Conservation (phyloP, 352 stramenopile genomes). For the Pythium coloratum region DNA sequence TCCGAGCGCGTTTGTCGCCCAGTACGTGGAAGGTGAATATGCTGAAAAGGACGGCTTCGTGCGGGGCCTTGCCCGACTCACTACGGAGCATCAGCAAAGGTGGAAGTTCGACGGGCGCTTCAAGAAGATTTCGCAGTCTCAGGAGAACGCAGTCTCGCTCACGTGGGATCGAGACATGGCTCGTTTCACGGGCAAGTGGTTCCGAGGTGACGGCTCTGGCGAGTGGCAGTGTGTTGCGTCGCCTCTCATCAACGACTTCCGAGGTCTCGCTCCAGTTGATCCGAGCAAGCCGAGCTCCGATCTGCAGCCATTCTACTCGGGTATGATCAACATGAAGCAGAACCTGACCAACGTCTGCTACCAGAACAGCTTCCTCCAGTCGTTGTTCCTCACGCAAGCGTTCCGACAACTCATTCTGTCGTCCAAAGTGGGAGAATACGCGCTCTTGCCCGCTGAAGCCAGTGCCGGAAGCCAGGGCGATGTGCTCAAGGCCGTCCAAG, state of each 20-base stretch:
- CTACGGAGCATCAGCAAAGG: constrained; percentile 4
- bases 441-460: constrained; percentile 28
- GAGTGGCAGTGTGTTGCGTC: constrained; percentile 74
- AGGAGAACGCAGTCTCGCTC: constrained; percentile 70
- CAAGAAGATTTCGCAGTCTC: constrained; percentile 65
- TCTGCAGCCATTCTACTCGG: constrained; percentile 75
- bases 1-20: constrained; percentile 41
- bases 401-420: constrained; percentile 79
- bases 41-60: constrained; percentile 68
- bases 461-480: constrained; percentile 30
- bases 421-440: constrained; percentile 44
- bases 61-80: constrained; percentile 52
- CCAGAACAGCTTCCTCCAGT: constrained; percentile 90
- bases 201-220: constrained; percentile 76
- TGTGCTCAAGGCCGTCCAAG: constrained; percentile 63
- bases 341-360: constrained; percentile 91
- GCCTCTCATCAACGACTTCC: constrained; percentile 56
- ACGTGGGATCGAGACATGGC: constrained; percentile 56
- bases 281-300: constrained; percentile 18
- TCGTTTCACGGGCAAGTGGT: constrained; percentile 85
- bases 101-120: constrained; percentile 75
- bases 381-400: constrained; percentile 84
- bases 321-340: constrained; percentile 89
- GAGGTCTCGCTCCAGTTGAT: constrained; percentile 50
- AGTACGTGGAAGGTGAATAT: constrained; percentile 78